Percentiles rank a stretch among this genome's conserved stretches.
phyloP scores from a whole-genome alignment of 768 basidiomycete genomes.

The Lactifluus subvellereus region DNA sequence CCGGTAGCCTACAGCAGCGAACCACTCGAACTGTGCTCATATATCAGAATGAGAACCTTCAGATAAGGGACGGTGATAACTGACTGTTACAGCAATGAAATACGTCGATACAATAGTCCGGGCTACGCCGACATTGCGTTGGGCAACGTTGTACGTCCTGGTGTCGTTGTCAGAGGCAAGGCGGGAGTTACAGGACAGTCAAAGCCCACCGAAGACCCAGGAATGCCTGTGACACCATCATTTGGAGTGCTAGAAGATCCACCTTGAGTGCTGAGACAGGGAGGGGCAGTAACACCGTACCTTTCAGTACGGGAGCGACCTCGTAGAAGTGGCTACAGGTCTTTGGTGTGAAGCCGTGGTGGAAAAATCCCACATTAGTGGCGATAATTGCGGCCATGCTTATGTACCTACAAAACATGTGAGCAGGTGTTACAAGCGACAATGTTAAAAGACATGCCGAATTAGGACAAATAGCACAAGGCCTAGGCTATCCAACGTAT shows the following conservation, averaged over 20 bases:
- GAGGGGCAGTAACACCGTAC: slow-evolving; percentile 29
- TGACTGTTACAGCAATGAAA: slow-evolving; percentile 39
- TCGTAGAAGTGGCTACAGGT: slow-evolving; percentile 47
- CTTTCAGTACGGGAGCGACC: slow-evolving; percentile 56
- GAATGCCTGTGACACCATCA: slow-evolving; percentile 60
- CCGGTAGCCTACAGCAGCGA: slow-evolving; percentile 47
- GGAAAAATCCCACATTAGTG: slow-evolving; percentile 58
- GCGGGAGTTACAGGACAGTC: background rate
- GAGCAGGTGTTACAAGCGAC: background rate
- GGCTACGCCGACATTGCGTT: slow-evolving; percentile 39
- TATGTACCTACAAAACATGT: slow-evolving; percentile 32
- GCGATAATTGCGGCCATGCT: slow-evolving; percentile 45
- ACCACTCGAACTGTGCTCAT: slow-evolving; percentile 47
- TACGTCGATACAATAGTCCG: slow-evolving; percentile 38
- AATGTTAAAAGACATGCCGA: slow-evolving; percentile 5
- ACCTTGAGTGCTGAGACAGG: background rate
- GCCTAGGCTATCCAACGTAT: slow-evolving; percentile 1
- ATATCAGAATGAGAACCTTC: background rate
- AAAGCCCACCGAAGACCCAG: slow-evolving; percentile 49
- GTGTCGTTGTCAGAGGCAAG: background rate
- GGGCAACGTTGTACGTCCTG: slow-evolving; percentile 55
- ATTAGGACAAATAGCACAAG: slow-evolving; percentile 19
- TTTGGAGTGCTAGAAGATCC: slow-evolving; percentile 45
- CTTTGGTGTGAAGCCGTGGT: slow-evolving; percentile 39
- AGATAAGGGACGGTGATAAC: slow-evolving; percentile 29